Percentiles rank a stretch among this genome's conserved stretches.
Evolutionary conservation across 140 eudicot genomes (phyloP).

Genomic region (Oenanthe javanica): DNA sequence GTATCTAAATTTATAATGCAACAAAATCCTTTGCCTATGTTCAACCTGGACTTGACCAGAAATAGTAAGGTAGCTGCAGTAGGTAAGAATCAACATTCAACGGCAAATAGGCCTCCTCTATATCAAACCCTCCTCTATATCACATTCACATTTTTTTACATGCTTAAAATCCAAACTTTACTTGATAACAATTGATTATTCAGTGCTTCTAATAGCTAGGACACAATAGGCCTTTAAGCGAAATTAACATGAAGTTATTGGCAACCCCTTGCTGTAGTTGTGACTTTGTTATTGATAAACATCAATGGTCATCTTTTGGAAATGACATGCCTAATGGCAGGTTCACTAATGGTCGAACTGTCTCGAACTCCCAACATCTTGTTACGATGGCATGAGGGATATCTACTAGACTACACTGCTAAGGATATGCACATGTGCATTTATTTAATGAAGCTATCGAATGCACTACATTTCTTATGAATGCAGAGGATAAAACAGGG

Average conservation of each 20-base stretch:
- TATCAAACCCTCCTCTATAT: too few species aligned
- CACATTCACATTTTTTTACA: background rate
- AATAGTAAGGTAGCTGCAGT: background rate
- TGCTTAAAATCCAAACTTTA: background rate
- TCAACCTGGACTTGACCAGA: background rate
- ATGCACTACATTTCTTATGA: background rate
- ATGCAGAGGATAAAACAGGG: constrained; percentile 71
- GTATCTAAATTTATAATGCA: background rate
- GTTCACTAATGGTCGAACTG: constrained; percentile 3
- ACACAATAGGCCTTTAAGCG: background rate
- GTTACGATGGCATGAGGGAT: too few species aligned
- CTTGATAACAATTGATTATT: too few species aligned
- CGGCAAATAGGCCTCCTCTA: too few species aligned
- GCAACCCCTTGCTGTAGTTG: constrained; percentile 18
- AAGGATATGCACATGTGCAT: too few species aligned
- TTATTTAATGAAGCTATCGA: background rate
- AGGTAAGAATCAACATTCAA: background rate
- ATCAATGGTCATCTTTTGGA: too few species aligned
- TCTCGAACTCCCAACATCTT: background rate
- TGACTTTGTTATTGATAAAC: constrained; percentile 7
- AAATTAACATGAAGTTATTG: constrained; percentile 27
- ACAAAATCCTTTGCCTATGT: background rate
- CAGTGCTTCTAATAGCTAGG: background rate
- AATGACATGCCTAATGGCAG: too few species aligned
- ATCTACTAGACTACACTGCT: too few species aligned